Evolutionary conservation across 139 green algal species (phyloP).

Genomic region (Chlorella sp.): DNA sequence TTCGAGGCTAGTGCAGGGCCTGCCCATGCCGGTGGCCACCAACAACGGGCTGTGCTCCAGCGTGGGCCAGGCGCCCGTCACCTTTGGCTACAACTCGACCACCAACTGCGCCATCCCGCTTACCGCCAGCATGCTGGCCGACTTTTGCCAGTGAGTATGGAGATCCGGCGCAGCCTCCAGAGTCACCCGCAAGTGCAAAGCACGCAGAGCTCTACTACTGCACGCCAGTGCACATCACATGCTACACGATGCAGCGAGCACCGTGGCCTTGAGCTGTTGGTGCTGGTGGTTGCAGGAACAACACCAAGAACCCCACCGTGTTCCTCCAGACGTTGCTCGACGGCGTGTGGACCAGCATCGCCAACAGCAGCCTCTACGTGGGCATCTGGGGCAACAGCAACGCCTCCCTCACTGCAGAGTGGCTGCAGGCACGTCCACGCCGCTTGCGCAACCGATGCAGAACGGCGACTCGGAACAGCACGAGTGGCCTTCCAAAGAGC

Average conservation of each 20-base stretch:
- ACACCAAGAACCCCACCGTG: neutral
- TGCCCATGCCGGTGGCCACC: slow-evolving; percentile 14
- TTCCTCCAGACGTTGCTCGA: neutral
- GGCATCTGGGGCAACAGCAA: slow-evolving; percentile 46
- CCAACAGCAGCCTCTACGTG: slow-evolving; percentile 10
- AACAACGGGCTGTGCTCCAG: slow-evolving; percentile 19
- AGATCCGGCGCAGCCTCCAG: no score
- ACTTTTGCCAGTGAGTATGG: slow-evolving; percentile 32
- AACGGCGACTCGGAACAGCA: no score
- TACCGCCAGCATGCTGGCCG: slow-evolving; percentile 17
- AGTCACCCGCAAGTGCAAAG: no score
- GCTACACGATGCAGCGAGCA: no score
- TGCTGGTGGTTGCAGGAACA: neutral
- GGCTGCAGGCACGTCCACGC: slow-evolving; percentile 28
- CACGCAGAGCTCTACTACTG: no score
- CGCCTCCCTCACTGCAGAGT: slow-evolving; percentile 20
- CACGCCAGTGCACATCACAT: neutral
- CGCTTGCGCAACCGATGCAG: no score
- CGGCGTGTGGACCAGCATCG: slow-evolving; percentile 1
- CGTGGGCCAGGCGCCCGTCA: neutral
- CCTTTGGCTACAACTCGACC: slow-evolving; percentile 42
- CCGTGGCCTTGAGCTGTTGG: no score
- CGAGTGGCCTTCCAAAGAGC: no score
- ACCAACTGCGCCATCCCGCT: slow-evolving; percentile 24
- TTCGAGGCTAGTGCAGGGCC: neutral